phyloP scores from a whole-genome alignment of 306 rosid species.

The Potentilla sterilis region DNA sequence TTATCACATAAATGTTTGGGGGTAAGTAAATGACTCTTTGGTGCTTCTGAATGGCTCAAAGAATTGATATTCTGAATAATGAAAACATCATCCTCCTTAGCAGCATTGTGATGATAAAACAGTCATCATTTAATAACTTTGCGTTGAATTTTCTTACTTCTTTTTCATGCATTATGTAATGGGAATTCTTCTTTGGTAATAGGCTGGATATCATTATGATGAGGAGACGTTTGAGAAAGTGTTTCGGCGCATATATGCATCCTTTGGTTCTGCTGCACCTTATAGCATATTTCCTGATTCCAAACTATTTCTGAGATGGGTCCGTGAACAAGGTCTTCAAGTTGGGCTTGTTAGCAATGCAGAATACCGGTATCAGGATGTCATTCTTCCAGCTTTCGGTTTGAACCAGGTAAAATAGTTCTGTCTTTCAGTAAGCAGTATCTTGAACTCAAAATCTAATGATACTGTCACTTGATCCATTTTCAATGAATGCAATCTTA shows the following conservation, averaged over 20 bases:
- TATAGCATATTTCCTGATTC: slow-evolving; percentile 74
- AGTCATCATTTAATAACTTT: neutral
- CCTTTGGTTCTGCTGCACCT: slow-evolving; percentile 97
- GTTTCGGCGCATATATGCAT: slow-evolving; percentile 79
- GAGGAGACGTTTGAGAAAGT: slow-evolving; percentile 98
- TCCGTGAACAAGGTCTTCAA: slow-evolving; percentile 61
- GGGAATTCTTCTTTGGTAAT: slow-evolving; percentile 34
- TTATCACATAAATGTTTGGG: neutral
- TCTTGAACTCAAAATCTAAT: neutral
- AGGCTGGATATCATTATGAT: slow-evolving; percentile 93
- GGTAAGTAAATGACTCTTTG: neutral
- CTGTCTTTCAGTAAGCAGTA: neutral
- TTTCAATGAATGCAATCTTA: neutral
- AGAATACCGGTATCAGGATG: slow-evolving; percentile 82
- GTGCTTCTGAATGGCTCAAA: slow-evolving; percentile 11
- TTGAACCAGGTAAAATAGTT: slow-evolving; percentile 53
- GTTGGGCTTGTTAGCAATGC: slow-evolving; percentile 91
- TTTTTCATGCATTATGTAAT: slow-evolving; percentile 1
- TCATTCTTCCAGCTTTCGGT: slow-evolving; percentile 84
- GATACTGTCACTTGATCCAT: neutral
- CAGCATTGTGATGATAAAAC: slow-evolving; percentile 4
- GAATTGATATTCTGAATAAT: slow-evolving; percentile 2
- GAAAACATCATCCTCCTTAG: neutral
- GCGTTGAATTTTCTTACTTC: neutral
- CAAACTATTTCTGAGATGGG: slow-evolving; percentile 91